phyloP scores from a whole-genome alignment of 495 filamentous ascomycete genomes.

The Tuber microsphaerosporum region DNA sequence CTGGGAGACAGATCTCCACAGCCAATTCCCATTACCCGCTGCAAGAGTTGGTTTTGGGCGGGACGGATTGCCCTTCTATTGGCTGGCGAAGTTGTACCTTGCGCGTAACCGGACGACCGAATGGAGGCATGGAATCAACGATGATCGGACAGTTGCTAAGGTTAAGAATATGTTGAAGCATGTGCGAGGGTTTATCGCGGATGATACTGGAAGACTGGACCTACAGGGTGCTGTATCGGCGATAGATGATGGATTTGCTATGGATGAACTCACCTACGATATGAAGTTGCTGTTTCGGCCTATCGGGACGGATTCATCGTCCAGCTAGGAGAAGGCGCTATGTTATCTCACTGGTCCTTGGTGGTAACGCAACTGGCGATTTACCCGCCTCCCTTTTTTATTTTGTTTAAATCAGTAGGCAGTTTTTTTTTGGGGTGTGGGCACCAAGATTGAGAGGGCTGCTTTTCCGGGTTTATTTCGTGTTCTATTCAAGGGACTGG shows the following conservation, averaged over 20 bases:
- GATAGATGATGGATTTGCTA: conserved; percentile 56
- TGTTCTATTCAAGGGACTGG: not conserved
- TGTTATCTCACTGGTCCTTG: not conserved
- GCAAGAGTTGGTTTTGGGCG: conserved; percentile 55
- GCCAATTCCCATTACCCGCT: conserved; percentile 54
- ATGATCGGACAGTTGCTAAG: conserved; percentile 51
- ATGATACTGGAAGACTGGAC: conserved; percentile 22
- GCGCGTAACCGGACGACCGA: conserved; percentile 27
- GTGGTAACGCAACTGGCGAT: not conserved
- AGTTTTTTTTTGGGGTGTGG: not conserved
- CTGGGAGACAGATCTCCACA: conserved; percentile 59
- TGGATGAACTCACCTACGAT: conserved; percentile 56
- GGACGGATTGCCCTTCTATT: conserved; percentile 61
- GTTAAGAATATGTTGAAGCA: conserved; percentile 55
- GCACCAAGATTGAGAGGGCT: not conserved
- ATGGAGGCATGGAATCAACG: conserved; percentile 35
- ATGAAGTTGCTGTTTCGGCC: conserved; percentile 61
- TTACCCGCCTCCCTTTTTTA: not conserved
- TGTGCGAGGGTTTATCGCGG: conserved; percentile 46
- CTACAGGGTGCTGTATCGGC: conserved; percentile 32
- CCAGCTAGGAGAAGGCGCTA: not conserved
- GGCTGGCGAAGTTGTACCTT: conserved; percentile 50
- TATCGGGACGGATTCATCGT: conserved; percentile 35
- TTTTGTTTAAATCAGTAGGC: not conserved
- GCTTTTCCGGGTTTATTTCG: not conserved